These are phyloP conservation scores for Camellia japonica DNA, from an alignment of 148 eudicot genomes.

Conservation along the genomic window DNA sequence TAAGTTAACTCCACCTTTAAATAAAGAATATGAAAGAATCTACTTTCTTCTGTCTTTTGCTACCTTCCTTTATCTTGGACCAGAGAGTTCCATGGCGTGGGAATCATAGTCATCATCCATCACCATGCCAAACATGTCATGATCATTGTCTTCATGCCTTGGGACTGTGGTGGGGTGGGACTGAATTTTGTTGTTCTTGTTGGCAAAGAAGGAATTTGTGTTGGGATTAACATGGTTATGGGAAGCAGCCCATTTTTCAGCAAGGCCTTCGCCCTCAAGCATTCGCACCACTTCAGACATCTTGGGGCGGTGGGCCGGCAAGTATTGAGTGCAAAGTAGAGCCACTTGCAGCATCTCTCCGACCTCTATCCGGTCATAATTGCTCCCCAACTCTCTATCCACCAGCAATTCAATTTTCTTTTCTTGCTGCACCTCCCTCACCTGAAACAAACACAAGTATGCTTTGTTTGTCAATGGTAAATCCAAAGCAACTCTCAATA, in stretches of 20 bases:
- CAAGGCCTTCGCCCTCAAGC: slow-evolving; percentile 97
- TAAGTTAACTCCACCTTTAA: background rate
- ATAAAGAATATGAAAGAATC: slow-evolving; percentile 15
- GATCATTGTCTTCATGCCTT: slow-evolving; percentile 49
- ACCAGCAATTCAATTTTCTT: slow-evolving; percentile 74
- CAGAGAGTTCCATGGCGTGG: slow-evolving; percentile 91
- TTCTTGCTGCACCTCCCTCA: slow-evolving; percentile 77
- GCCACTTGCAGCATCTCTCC: slow-evolving; percentile 95
- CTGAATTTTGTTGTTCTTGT: slow-evolving; percentile 16
- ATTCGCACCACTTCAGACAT: slow-evolving; percentile 91
- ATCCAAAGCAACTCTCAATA: background rate
- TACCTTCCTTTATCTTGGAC: slow-evolving; percentile 58
- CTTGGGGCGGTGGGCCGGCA: slow-evolving; percentile 77
- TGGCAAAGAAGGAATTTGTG: slow-evolving; percentile 27
- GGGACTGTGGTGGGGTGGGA: slow-evolving; percentile 20
- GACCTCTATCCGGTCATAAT: slow-evolving; percentile 78
- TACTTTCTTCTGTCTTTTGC: background rate
- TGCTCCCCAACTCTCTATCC: slow-evolving; percentile 72
- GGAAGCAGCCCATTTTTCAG: slow-evolving; percentile 93
- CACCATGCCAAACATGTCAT: slow-evolving; percentile 41
- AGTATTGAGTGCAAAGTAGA: slow-evolving; percentile 78
- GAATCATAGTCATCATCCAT: slow-evolving; percentile 55
- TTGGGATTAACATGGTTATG: slow-evolving; percentile 42
- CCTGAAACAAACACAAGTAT: slow-evolving; percentile 43
- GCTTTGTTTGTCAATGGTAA: background rate